A percentile compares a stretch with the other conserved stretches of the same genome.
phyloP scores from a whole-genome alignment of 2,329 filamentous ascomycete genomes.

The Rhexocercosporidium sp. region DNA sequence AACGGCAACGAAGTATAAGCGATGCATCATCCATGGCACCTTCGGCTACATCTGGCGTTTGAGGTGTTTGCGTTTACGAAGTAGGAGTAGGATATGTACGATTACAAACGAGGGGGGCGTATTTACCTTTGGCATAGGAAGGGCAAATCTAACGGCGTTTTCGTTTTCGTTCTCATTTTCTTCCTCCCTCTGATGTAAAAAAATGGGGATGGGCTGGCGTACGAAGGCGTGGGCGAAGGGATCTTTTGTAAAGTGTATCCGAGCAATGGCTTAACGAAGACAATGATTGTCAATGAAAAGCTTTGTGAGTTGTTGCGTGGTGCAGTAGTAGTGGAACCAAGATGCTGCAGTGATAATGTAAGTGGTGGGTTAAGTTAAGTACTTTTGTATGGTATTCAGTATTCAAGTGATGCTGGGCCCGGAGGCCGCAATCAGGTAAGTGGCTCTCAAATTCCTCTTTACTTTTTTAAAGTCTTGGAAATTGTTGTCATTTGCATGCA shows the following conservation, averaged over 20 bases:
- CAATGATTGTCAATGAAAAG: constrained; percentile 11
- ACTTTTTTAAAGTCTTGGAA: no score
- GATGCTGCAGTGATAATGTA: background rate
- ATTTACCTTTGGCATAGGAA: constrained; percentile 24
- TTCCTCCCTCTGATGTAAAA: background rate
- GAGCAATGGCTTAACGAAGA: constrained; percentile 5
- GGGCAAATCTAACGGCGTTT: constrained; percentile 16
- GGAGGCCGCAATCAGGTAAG: background rate
- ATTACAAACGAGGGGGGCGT: constrained; percentile 26
- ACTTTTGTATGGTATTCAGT: no score
- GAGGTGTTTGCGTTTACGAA: constrained; percentile 8
- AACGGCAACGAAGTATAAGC: constrained; percentile 61
- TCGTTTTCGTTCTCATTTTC: background rate
- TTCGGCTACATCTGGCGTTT: constrained; percentile 13
- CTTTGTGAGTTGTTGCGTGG: background rate
- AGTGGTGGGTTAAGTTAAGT: background rate
- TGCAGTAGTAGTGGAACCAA: background rate
- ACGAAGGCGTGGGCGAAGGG: background rate
- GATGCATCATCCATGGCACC: constrained; percentile 37
- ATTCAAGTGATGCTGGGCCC: background rate
- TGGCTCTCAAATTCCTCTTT: no score
- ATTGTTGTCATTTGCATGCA: no score
- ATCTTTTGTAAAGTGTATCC: constrained; percentile 8
- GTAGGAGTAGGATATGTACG: constrained; percentile 24
- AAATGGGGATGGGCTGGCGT: background rate